A percentile compares a stretch with the other conserved stretches of the same genome.
Conservation (phyloP, 202 grass and related monocot species). For the Brachypodium distachyon region DNA sequence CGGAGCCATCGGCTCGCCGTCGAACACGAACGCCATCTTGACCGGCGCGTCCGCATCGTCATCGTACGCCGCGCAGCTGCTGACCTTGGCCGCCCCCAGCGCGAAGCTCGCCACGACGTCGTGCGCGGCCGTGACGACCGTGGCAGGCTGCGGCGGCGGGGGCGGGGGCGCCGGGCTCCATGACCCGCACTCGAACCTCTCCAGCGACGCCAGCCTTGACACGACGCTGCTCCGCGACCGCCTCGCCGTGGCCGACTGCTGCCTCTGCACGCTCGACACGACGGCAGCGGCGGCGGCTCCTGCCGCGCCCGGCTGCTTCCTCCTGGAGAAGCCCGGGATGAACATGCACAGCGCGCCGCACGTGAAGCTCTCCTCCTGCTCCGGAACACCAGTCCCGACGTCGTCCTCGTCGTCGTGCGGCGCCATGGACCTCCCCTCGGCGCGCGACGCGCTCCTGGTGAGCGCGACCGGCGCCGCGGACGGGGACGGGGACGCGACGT, state of each 20-base stretch:
- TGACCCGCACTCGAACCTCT: conserved; percentile 66
- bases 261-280: conserved; percentile 18
- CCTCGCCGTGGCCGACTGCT: conserved; percentile 17
- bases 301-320: conserved; percentile 18
- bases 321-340: conserved; percentile 52
- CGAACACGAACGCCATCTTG: conserved; percentile 61
- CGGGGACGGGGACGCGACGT: conserved; percentile 12
- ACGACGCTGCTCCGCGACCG: conserved; percentile 21
- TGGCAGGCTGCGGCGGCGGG: not conserved
- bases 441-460: conserved; percentile 17
- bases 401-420: not conserved
- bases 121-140: not conserved
- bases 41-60: conserved; percentile 43
- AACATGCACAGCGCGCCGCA: conserved; percentile 60
- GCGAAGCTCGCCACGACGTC: not conserved
- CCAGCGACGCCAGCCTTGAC: conserved; percentile 49
- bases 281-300: not conserved
- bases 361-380: conserved; percentile 35
- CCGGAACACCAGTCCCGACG: not conserved
- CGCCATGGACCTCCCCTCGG: conserved; percentile 33
- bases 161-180: conserved; percentile 38
- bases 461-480: not conserved
- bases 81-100: conserved; percentile 40
- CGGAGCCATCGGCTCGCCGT: conserved; percentile 34
- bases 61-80: conserved; percentile 30